These are phyloP conservation scores for Microascus cirrosus DNA, from an alignment of 2,329 filamentous ascomycete species.

Conservation along the genomic window DNA sequence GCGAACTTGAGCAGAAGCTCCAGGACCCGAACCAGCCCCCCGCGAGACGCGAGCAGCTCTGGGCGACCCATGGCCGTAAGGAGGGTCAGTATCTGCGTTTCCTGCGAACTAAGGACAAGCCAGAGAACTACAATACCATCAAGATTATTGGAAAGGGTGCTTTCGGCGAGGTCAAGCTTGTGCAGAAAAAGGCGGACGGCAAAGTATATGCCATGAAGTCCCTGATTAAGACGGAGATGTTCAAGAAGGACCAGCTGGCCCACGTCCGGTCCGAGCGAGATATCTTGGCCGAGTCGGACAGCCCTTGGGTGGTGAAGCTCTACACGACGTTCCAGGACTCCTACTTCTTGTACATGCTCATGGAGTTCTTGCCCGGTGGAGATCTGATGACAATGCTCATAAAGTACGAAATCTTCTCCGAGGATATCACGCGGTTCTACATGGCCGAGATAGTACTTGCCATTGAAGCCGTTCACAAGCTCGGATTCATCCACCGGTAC, in stretches of 20 bases:
- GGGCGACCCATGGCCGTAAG: slow-evolving; percentile 72
- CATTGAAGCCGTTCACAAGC: slow-evolving; percentile 96
- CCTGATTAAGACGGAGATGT: slow-evolving; percentile 98
- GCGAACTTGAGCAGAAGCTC: slow-evolving; percentile 81
- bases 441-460: slow-evolving; percentile 97
- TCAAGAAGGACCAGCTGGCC: slow-evolving; percentile 96
- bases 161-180: slow-evolving; percentile 95
- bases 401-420: slow-evolving; percentile 99
- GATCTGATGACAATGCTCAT: slow-evolving; percentile 99
- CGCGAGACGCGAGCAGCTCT: slow-evolving; percentile 71
- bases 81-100: slow-evolving; percentile 92
- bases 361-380: slow-evolving; percentile 97
- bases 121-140: slow-evolving; percentile 88
- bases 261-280: slow-evolving; percentile 97
- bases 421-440: slow-evolving; percentile 97
- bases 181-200: slow-evolving; percentile 90
- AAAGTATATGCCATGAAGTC: slow-evolving; percentile 99
- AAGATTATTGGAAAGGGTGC: slow-evolving; percentile 99
- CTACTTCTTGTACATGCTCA: slow-evolving; percentile 96
- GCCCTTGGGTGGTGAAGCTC: slow-evolving; percentile 97
- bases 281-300: slow-evolving; percentile 97
- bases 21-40: slow-evolving; percentile 65
- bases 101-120: slow-evolving; percentile 83
- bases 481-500: slow-evolving; percentile 96
- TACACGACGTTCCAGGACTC: slow-evolving; percentile 96